Conservation (phyloP, 1,284 basidiomycete genomes). For the Leucocoprinus gongylophorus region DNA sequence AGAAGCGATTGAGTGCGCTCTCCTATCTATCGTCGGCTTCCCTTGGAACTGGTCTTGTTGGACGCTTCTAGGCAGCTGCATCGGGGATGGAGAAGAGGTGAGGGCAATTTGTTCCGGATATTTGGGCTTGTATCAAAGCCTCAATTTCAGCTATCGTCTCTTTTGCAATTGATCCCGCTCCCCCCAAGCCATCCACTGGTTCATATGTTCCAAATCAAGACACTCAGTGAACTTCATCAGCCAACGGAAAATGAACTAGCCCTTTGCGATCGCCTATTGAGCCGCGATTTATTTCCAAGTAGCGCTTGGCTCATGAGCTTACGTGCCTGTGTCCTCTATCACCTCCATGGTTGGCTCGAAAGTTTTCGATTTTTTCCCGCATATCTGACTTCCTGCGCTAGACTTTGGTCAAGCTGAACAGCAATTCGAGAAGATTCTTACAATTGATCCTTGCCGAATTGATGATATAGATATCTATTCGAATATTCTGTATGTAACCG, state of each 20-base stretch:
- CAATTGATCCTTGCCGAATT: constrained; percentile 81
- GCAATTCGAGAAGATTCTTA: constrained; percentile 78
- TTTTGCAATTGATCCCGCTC: constrained; percentile 60
- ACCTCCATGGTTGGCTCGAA: constrained; percentile 65
- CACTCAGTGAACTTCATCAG: constrained; percentile 85
- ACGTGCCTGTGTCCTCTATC: constrained; percentile 82
- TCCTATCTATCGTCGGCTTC: constrained; percentile 74
- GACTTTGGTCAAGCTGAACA: constrained; percentile 81
- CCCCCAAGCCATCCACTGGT: constrained; percentile 66
- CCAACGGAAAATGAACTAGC: constrained; percentile 76
- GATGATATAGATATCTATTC: constrained; percentile 97
- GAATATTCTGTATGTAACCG: constrained; percentile 95
- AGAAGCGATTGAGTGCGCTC: constrained; percentile 78
- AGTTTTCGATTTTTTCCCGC: constrained; percentile 19
- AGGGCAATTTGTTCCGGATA: constrained; percentile 8
- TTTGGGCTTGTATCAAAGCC: constrained; percentile 21
- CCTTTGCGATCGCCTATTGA: constrained; percentile 72
- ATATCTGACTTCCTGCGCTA: constrained; percentile 27
- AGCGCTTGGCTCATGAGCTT: constrained; percentile 85
- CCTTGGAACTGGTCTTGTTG: constrained; percentile 98
- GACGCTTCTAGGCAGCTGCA: constrained; percentile 73
- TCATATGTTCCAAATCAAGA: constrained; percentile 86
- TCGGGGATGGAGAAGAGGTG: constrained; percentile 90
- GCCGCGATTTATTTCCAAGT: constrained; percentile 68
- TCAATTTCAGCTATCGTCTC: constrained; percentile 46